A percentile compares a stretch with the other conserved stretches of the same genome.
Evolutionary conservation across 2,329 filamentous ascomycete genomes (phyloP).

Genomic region (Cercospora zeae-maydis): DNA sequence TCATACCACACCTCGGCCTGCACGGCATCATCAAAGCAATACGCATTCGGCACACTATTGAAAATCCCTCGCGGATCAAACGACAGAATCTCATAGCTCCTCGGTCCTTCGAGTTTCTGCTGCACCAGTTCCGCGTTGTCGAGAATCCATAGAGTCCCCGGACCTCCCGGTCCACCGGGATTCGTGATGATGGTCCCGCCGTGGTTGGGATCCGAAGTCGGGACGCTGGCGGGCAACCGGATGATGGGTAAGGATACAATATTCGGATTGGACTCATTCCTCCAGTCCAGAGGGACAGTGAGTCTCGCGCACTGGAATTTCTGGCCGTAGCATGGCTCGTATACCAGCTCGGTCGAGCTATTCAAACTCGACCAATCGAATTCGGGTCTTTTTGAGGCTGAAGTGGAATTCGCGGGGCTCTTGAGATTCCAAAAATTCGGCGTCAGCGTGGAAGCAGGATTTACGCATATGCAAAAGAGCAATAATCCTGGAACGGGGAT

Average conservation of each 20-base stretch:
- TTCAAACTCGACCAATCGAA: constrained; percentile 22
- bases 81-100: constrained; percentile 44
- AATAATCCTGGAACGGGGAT: no score
- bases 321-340: constrained; percentile 39
- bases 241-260: constrained; percentile 44
- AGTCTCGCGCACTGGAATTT: constrained; percentile 50
- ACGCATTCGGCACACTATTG: constrained; percentile 35
- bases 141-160: constrained; percentile 30
- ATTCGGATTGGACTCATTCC: constrained; percentile 19
- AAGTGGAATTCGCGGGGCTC: not conserved
- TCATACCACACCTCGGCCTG: constrained; percentile 34
- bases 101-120: constrained; percentile 23
- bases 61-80: constrained; percentile 47
- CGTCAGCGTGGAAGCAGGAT: not conserved
- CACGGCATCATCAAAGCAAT: constrained; percentile 33
- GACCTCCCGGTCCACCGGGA: constrained; percentile 42
- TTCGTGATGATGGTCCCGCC: constrained; percentile 42
- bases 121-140: constrained; percentile 20
- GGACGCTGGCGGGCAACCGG: constrained; percentile 43
- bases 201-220: constrained; percentile 40
- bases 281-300: constrained; percentile 45
- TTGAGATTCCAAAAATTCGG: not conserved
- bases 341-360: constrained; percentile 14
- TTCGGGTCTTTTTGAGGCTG: not conserved
- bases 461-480: not conserved